These are phyloP conservation scores for Penicillium longicatenatum DNA, from an alignment of 495 filamentous ascomycete species.

Conservation along the genomic window DNA sequence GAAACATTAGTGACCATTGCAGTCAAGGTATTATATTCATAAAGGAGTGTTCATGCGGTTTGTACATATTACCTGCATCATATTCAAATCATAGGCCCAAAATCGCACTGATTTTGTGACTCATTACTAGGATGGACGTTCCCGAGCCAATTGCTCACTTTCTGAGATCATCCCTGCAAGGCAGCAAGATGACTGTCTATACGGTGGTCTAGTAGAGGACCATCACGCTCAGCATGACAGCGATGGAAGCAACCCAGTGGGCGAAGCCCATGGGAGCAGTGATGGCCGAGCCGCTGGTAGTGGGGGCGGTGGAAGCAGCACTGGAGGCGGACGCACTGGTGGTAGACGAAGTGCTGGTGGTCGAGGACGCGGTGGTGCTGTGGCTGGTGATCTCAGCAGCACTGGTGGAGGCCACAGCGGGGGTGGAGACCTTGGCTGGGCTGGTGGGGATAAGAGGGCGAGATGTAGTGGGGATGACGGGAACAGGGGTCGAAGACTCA, in stretches of 20 bases:
- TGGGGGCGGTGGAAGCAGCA: neutral
- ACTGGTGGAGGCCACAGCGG: neutral
- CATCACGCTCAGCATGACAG: neutral
- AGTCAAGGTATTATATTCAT: neutral
- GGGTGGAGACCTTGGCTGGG: neutral
- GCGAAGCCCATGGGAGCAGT: neutral
- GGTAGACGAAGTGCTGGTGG: conserved; percentile 1
- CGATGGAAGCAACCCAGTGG: neutral
- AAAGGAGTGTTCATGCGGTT: neutral
- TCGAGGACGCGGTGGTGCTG: neutral
- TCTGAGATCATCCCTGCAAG: neutral
- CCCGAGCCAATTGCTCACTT: neutral
- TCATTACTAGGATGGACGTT: neutral
- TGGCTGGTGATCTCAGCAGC: neutral
- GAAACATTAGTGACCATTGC: neutral
- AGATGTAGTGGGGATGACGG: neutral
- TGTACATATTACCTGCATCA: neutral
- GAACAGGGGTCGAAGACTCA: neutral
- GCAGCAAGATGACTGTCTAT: neutral
- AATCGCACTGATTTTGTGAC: neutral
- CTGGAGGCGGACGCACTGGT: neutral
- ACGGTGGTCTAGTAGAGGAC: neutral
- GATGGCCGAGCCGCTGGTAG: neutral
- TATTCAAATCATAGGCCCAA: neutral
- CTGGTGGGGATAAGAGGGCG: neutral